Evolutionary conservation across 2,329 filamentous ascomycete genomes (phyloP).

Genomic region (Gnomoniopsis smithogilvyi): DNA sequence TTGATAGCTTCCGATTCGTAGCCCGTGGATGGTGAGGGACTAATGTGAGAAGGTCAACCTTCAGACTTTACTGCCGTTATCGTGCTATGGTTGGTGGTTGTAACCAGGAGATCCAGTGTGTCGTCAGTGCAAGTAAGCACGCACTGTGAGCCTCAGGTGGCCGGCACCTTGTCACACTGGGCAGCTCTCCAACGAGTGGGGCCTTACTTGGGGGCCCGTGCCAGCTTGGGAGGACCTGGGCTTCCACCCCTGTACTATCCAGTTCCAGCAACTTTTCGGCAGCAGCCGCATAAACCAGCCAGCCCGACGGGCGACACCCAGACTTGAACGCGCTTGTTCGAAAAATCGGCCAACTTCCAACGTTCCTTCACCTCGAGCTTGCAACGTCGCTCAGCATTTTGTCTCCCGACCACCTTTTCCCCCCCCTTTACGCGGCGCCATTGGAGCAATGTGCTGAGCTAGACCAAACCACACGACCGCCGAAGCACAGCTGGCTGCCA

Average conservation of each 20-base stretch:
- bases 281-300: conserved; percentile 15
- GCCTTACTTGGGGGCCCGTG: background rate
- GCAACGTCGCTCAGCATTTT: conserved; percentile 1
- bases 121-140: conserved; percentile 29
- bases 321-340: conserved; percentile 8
- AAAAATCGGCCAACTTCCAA: conserved; percentile 7
- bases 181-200: background rate
- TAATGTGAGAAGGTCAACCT: background rate
- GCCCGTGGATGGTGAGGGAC: background rate
- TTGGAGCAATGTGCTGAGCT: conserved; percentile 13
- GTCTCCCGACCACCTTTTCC: background rate
- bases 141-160: background rate
- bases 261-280: conserved; percentile 3
- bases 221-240: background rate
- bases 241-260: background rate
- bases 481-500: conserved; percentile 5
- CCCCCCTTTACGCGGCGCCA: background rate
- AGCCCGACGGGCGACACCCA: background rate
- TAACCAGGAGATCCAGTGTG: conserved; percentile 28
- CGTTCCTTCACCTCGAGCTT: background rate
- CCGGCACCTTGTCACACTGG: background rate
- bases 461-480: background rate
- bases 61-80: background rate
- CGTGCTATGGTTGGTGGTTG: background rate
- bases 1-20: conserved; percentile 18